Evolutionary conservation across 768 basidiomycete genomes (phyloP), one percentile per base, ranked within the genome.

Genomic region (Mycena filopes): DNA sequence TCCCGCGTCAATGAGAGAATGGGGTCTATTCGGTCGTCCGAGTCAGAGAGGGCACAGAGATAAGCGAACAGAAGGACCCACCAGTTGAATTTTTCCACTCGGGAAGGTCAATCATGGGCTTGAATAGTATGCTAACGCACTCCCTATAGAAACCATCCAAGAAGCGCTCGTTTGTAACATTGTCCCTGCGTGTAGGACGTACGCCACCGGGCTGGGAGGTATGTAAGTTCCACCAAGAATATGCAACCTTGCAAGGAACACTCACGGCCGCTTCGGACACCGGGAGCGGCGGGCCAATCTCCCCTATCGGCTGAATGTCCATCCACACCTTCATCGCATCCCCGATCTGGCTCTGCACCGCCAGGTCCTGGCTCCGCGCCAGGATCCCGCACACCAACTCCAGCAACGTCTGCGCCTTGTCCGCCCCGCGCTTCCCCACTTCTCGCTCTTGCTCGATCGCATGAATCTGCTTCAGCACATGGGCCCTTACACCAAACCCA

Each of bases 81-180:
- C 72, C 70, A 55, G 81, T 79, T 46, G 81, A 72, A 40, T 80
- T 79, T 72, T 83, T 86, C 77, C 82, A 90, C 69, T 94, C 92
- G 4, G 92, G 87, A 26, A 98, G 80, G 59, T 94, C 81, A 71
- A 80, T 75, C 45, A 98, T 79, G 7, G 98, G 96, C 74, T 87
- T 88, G 80, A 95, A 91, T 54, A 99, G 80, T n/a, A 84, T 83
- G n/a, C 84, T 79, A 64, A 91, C 81, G 74, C 91, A 94, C 47
- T 87, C 82, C 76, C 95, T 94, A 81, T 98, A 98, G 77, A 98
- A 97, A 75, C 95, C 94, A 41, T 96, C 92, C 73, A 96, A 82
- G 82, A 96, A 99, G 60, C 89, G 87, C 76, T 99, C 98, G 1
- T 90, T 91, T 38, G 88, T 86, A 8, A 92, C 91, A 56, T 95